Conservation (phyloP, 345 rosid species). For the Moricandia moricandioides region DNA sequence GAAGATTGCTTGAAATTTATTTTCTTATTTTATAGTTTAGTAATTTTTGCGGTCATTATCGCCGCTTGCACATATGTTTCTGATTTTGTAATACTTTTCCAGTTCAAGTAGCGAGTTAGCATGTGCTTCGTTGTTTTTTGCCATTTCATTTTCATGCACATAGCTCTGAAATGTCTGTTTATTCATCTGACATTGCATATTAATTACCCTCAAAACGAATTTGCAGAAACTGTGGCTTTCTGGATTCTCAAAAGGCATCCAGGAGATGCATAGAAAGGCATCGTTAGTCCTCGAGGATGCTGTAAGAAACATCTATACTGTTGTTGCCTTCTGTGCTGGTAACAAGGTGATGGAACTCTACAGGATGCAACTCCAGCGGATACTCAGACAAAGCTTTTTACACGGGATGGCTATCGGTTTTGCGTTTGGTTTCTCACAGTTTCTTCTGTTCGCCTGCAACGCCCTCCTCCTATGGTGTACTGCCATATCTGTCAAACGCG, state of each 20-base stretch:
- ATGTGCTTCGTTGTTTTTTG: not conserved
- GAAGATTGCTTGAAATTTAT: not conserved
- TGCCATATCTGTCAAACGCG: constrained; percentile 60
- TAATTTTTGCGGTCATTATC: not conserved
- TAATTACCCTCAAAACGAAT: constrained; percentile 26
- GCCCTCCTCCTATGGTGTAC: constrained; percentile 98
- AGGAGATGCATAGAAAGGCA: constrained; percentile 99
- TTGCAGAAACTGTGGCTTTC: constrained; percentile 99
- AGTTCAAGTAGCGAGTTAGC: not conserved
- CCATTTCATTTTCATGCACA: not conserved
- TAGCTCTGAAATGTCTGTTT: not conserved
- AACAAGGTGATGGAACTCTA: constrained; percentile 99
- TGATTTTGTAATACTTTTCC: not conserved
- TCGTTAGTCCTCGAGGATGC: constrained; percentile 99
- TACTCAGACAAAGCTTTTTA: constrained; percentile 78
- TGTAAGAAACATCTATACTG: constrained; percentile 95
- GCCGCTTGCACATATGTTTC: not conserved
- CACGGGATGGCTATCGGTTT: constrained; percentile 96
- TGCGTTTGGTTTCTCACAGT: constrained; percentile 98
- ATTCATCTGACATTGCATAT: not conserved
- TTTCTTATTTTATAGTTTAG: not conserved
- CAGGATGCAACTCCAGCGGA: constrained; percentile 73
- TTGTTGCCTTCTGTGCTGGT: constrained; percentile 99
- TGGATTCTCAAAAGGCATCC: constrained; percentile 98
- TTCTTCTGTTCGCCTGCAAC: constrained; percentile 98